Percentiles rank a stretch among this genome's conserved stretches.
Evolutionary conservation across 345 rosid species (phyloP).

Genomic region (Eucalyptus polybractea): DNA sequence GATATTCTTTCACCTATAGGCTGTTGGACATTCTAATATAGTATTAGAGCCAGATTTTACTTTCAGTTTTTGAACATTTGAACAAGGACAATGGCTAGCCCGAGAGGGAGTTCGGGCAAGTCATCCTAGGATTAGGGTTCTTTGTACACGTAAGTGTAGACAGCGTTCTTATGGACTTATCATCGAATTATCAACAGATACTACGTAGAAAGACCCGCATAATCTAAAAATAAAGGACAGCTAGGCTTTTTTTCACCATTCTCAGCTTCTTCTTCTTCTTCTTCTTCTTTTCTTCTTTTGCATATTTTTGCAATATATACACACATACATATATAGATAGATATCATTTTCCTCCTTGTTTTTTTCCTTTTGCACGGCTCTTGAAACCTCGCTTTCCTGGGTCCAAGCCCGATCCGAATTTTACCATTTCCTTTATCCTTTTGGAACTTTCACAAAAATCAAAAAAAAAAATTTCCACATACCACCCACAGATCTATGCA

Average conservation of each 20-base stretch:
- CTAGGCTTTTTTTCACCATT: not conserved
- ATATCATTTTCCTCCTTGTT: not conserved
- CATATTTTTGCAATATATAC: not conserved
- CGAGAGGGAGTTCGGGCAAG: not conserved
- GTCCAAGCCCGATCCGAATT: not conserved
- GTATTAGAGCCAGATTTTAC: accelerated
- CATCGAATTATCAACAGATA: not conserved
- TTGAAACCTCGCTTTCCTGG: not conserved
- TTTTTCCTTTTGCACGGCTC: not conserved
- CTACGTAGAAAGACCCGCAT: not conserved
- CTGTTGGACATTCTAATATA: not conserved
- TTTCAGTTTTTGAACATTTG: not conserved
- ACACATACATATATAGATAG: too few relatives aligned
- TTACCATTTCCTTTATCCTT: not conserved
- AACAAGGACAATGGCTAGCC: not conserved
- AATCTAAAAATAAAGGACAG: not conserved
- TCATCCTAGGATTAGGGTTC: not conserved
- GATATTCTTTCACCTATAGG: not conserved
- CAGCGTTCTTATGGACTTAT: not conserved
- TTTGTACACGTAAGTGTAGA: not conserved
- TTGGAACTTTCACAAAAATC: not conserved
- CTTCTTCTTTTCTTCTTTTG: not conserved
- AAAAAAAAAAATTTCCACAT: not conserved
- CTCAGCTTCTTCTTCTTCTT: not conserved
- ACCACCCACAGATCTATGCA: not conserved